A percentile compares a stretch with the other conserved stretches of the same genome.
Evolutionary conservation across 1,284 basidiomycete species (phyloP).

Genomic region (Microbotryum lychnidis-dioicae): DNA sequence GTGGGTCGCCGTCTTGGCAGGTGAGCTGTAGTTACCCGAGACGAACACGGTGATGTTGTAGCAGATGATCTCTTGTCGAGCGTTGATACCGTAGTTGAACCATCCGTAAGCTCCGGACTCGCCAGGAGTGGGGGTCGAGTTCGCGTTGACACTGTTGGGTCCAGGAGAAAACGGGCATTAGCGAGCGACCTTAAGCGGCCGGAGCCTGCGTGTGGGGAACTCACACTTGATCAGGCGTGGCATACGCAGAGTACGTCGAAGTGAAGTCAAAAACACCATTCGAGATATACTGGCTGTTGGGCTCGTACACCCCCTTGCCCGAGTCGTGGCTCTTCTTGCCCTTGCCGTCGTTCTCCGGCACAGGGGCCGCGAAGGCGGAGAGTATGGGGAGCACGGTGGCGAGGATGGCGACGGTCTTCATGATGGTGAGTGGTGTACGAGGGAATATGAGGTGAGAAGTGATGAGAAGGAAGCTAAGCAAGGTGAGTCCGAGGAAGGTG

Average conservation of each 20-base stretch:
- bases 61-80: slow-evolving; percentile 39
- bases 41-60: slow-evolving; percentile 38
- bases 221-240: slow-evolving; percentile 35
- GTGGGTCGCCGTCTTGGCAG: slow-evolving; percentile 41
- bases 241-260: slow-evolving; percentile 37
- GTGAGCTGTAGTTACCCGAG: slow-evolving; percentile 39
- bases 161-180: background rate
- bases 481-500: no score
- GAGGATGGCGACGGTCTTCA: no score
- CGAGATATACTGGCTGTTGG: slow-evolving; percentile 9
- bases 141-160: slow-evolving; percentile 33
- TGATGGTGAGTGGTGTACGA: no score
- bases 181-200: background rate
- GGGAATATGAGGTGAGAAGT: no score
- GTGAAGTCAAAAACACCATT: slow-evolving; percentile 39
- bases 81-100: slow-evolving; percentile 40
- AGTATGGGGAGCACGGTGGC: slow-evolving; percentile 5
- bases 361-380: slow-evolving; percentile 27
- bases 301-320: slow-evolving; percentile 17
- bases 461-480: no score
- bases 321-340: slow-evolving; percentile 18
- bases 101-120: slow-evolving; percentile 36
- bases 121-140: slow-evolving; percentile 35
- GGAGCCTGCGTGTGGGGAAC: background rate
- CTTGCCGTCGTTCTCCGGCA: slow-evolving; percentile 24